These are phyloP conservation scores for Didymella sp. DNA, from an alignment of 2,329 filamentous ascomycete species.

Conservation along the genomic window DNA sequence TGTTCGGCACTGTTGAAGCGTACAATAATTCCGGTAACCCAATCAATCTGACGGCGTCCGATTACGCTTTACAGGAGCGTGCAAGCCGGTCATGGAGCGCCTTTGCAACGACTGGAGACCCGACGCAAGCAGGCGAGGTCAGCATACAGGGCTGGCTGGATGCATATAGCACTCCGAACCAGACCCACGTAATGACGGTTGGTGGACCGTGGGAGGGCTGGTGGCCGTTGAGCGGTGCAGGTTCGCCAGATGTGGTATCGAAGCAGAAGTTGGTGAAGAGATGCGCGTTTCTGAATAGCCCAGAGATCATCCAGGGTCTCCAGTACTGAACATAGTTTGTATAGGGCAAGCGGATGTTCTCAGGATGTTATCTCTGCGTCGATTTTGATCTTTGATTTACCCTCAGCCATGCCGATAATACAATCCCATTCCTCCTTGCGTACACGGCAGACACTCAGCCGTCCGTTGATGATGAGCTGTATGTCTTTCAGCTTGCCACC, in stretches of 20 bases:
- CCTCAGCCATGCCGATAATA: conserved; percentile 60
- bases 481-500: conserved; percentile 71
- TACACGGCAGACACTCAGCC: conserved; percentile 81
- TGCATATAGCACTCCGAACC: conserved; percentile 14
- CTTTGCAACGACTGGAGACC: conserved; percentile 50
- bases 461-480: conserved; percentile 82
- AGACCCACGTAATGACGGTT: conserved; percentile 40
- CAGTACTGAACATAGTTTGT: conserved; percentile 29
- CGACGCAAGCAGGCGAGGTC: conserved; percentile 19
- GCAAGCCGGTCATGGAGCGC: conserved; percentile 58
- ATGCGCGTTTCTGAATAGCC: conserved; percentile 57
- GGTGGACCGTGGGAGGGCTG: conserved; percentile 56
- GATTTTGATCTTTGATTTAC: conserved; percentile 8
- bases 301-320: conserved; percentile 53
- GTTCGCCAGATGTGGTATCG: conserved; percentile 36
- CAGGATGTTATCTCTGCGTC: neutral
- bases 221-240: conserved; percentile 49
- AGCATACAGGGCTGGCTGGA: conserved; percentile 21
- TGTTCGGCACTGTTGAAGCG: conserved; percentile 53
- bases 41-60: conserved; percentile 45
- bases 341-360: neutral
- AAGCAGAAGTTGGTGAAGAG: conserved; percentile 56
- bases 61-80: conserved; percentile 51
- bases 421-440: conserved; percentile 69
- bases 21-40: conserved; percentile 52